Evolutionary conservation across 805 yeast species (phyloP).

Genomic region (Pachysolen tannophilus): DNA sequence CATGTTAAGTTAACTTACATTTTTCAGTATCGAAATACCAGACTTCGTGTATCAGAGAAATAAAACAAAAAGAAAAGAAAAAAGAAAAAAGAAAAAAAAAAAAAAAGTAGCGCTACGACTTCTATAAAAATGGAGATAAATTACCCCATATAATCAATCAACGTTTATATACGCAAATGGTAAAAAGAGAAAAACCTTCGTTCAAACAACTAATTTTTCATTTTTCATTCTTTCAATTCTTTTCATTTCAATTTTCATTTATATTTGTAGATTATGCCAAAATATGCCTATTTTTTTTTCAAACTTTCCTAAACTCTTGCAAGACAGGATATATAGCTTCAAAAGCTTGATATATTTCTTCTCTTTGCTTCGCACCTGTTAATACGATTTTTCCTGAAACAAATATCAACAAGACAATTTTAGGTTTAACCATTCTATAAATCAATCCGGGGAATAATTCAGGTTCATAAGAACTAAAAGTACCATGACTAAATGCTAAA

Average conservation of each 20-base stretch:
- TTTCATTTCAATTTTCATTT: not conserved
- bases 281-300: slow-evolving; percentile 10
- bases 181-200: too few relatives aligned
- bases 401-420: slow-evolving; percentile 89
- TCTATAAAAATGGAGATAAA: too few relatives aligned
- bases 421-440: slow-evolving; percentile 99
- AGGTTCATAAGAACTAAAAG: slow-evolving; percentile 97
- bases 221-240: too few relatives aligned
- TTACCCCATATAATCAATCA: too few relatives aligned
- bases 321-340: slow-evolving; percentile 97
- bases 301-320: slow-evolving; percentile 91
- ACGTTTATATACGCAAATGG: too few relatives aligned
- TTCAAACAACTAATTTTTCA: too few relatives aligned
- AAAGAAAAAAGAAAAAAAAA: too few relatives aligned
- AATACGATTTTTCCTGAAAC: slow-evolving; percentile 96
- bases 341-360: slow-evolving; percentile 96
- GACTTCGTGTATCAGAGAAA: too few relatives aligned
- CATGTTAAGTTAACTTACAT: too few relatives aligned
- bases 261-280: not conserved
- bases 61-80: too few relatives aligned
- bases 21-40: too few relatives aligned
- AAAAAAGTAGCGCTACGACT: too few relatives aligned
- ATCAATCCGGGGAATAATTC: slow-evolving; percentile 97
- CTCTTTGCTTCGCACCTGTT: slow-evolving; percentile 98
- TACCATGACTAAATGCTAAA: slow-evolving; percentile 94